phyloP scores from a whole-genome alignment of 352 stramenopile species.

The Pythium plurisporium region DNA sequence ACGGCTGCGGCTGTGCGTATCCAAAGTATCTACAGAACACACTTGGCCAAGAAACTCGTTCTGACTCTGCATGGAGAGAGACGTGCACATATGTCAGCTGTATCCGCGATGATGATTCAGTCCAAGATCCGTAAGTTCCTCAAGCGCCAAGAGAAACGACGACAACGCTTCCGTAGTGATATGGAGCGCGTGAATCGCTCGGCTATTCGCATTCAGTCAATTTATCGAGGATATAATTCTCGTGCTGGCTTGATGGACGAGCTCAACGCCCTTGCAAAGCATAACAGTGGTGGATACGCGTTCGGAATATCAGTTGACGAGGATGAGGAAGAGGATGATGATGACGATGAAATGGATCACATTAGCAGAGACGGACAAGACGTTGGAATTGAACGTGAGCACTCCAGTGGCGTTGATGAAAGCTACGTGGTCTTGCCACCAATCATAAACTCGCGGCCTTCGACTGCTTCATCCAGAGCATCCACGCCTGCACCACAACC shows the following conservation, averaged over 20 bases:
- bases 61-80: conserved; percentile 34
- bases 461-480: background rate
- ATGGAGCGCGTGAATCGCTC: conserved; percentile 60
- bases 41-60: conserved; percentile 32
- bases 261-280: conserved; percentile 32
- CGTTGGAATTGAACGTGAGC: too few relatives aligned
- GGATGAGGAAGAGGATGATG: conserved; percentile 9
- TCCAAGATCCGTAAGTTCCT: conserved; percentile 60
- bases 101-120: conserved; percentile 65
- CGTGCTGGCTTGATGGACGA: conserved; percentile 37
- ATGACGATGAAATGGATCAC: conserved; percentile 7
- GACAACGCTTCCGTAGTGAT: conserved; percentile 41
- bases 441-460: conserved; percentile 3
- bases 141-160: conserved; percentile 34
- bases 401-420: too few relatives aligned
- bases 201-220: conserved; percentile 58
- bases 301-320: too few relatives aligned
- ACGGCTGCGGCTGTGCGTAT: conserved; percentile 37
- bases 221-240: conserved; percentile 62
- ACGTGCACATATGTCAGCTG: conserved; percentile 46
- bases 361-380: background rate
- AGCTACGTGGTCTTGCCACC: background rate
- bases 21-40: conserved; percentile 43
- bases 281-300: too few relatives aligned
- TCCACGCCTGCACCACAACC: too few relatives aligned